Evolutionary conservation across 768 basidiomycete species (phyloP).

Genomic region (Agrocybe chaxingu): DNA sequence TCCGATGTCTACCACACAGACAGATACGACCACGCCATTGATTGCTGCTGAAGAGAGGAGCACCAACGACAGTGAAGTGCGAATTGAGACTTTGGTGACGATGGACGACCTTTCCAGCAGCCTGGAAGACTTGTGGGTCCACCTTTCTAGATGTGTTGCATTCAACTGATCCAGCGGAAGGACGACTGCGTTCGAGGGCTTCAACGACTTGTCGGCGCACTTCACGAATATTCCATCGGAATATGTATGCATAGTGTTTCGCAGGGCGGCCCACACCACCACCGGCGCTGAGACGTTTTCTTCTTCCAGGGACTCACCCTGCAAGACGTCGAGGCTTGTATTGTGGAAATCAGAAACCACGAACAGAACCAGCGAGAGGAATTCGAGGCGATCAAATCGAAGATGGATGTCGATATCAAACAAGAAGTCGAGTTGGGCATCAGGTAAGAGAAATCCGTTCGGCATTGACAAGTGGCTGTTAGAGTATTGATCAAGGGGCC

Average conservation of each 20-base stretch:
- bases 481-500: background rate
- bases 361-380: conserved; percentile 8
- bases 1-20: conserved; percentile 2
- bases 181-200: conserved; percentile 3
- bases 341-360: conserved; percentile 17
- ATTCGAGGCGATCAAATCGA: conserved; percentile 10
- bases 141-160: background rate
- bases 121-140: conserved; percentile 8
- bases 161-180: conserved; percentile 2
- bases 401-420: conserved; percentile 16
- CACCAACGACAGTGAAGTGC: background rate
- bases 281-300: too few relatives aligned
- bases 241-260: background rate
- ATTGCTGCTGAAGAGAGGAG: background rate
- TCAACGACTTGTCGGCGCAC: conserved; percentile 2
- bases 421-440: conserved; percentile 12
- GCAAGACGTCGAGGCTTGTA: conserved; percentile 17
- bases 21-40: background rate
- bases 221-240: conserved; percentile 1
- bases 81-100: background rate
- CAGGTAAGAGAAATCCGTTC: conserved; percentile 8
- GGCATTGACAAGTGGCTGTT: background rate
- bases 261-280: too few relatives aligned
- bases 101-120: conserved; percentile 6
- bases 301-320: conserved; percentile 7